A percentile compares a stretch with the other conserved stretches of the same genome.
Conservation (phyloP, 495 filamentous ascomycete species). For the Tuber melanosporum region DNA sequence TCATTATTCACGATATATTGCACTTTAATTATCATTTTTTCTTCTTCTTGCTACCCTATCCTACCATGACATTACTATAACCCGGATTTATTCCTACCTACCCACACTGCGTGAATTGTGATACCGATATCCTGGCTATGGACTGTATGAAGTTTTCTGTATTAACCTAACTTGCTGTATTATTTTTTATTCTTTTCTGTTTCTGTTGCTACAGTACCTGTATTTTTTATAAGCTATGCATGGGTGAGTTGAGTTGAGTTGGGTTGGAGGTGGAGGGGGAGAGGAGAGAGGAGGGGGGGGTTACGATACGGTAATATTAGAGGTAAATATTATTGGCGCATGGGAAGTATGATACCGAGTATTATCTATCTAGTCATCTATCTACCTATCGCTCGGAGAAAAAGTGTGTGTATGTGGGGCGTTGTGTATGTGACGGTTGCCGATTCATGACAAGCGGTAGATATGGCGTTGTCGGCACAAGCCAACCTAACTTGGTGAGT, state of each 20-base stretch:
- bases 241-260: neutral
- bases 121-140: neutral
- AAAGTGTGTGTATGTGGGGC: neutral
- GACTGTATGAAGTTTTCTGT: neutral
- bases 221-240: neutral
- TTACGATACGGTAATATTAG: neutral
- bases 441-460: neutral
- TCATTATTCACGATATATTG: neutral
- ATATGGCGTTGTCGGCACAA: neutral
- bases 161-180: neutral
- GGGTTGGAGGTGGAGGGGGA: neutral
- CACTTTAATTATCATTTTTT: neutral
- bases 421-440: neutral
- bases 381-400: neutral
- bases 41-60: neutral
- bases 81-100: neutral
- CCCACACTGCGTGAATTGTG: neutral
- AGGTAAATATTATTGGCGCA: neutral
- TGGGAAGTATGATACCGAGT: neutral
- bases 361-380: neutral
- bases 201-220: neutral
- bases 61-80: neutral
- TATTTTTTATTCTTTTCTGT: neutral
- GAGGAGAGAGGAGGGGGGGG: neutral
- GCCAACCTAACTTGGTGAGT: neutral